Percentiles rank a stretch among this genome's conserved stretches.
phyloP scores from a whole-genome alignment of 2,329 filamentous ascomycete species.

The Tolypocladium nubicola region DNA sequence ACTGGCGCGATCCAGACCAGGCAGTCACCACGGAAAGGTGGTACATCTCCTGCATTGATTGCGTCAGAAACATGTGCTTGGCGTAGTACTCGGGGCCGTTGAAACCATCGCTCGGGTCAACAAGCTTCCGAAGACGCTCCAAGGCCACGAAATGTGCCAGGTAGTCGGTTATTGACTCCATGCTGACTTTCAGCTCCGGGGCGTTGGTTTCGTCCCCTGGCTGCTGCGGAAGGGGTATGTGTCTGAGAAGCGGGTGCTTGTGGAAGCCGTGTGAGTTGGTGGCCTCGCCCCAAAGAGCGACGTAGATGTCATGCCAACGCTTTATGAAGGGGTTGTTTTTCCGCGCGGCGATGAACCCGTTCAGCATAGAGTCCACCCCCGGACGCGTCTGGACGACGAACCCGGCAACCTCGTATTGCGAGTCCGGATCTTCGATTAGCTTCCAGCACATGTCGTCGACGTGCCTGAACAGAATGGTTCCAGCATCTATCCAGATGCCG shows the following conservation, averaged over 20 bases:
- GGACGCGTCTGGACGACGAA: neutral
- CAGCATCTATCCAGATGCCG: slow-evolving; percentile 32
- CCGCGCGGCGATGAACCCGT: slow-evolving; percentile 31
- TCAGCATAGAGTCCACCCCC: slow-evolving; percentile 13
- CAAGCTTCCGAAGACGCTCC: slow-evolving; percentile 20
- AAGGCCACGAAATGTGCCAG: slow-evolving; percentile 17
- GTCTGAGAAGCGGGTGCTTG: slow-evolving; percentile 15
- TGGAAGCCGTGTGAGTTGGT: slow-evolving; percentile 20
- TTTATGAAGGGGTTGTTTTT: slow-evolving; percentile 31
- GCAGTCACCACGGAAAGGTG: slow-evolving; percentile 1
- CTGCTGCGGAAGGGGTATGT: neutral
- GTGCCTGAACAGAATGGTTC: slow-evolving; percentile 27
- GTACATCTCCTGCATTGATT: slow-evolving; percentile 6
- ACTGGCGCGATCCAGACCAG: slow-evolving; percentile 7
- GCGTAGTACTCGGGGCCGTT: slow-evolving; percentile 21
- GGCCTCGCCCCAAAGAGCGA: slow-evolving; percentile 21
- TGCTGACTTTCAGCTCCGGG: slow-evolving; percentile 4
- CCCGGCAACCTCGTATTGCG: slow-evolving; percentile 17
- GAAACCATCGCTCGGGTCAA: slow-evolving; percentile 21
- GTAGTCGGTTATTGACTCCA: slow-evolving; percentile 16
- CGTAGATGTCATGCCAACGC: slow-evolving; percentile 28
- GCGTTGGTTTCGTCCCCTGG: neutral
- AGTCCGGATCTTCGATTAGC: slow-evolving; percentile 21
- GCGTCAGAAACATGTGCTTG: slow-evolving; percentile 18
- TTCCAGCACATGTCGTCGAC: slow-evolving; percentile 33